A percentile compares a stretch with the other conserved stretches of the same genome.
phyloP scores from a whole-genome alignment of 2,329 filamentous ascomycete genomes.

The Penicillium sp. region DNA sequence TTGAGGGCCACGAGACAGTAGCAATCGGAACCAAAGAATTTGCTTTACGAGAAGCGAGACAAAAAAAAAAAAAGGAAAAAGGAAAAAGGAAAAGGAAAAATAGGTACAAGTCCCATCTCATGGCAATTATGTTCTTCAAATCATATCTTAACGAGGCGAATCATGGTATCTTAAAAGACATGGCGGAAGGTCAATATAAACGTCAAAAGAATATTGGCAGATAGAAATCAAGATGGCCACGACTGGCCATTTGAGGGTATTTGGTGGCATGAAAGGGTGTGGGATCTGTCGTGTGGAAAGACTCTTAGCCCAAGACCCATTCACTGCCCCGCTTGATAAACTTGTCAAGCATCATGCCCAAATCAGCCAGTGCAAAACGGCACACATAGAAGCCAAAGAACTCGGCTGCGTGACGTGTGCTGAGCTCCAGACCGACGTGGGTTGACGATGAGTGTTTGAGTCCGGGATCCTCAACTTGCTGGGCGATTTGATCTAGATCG shows the following conservation, averaged over 20 bases:
- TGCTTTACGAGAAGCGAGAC: constrained; percentile 4
- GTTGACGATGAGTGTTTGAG: constrained; percentile 89
- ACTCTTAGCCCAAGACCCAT: constrained; percentile 69
- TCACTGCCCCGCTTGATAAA: constrained; percentile 96
- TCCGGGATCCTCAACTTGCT: constrained; percentile 93
- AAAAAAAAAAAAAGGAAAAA: neutral
- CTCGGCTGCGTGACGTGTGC: constrained; percentile 88
- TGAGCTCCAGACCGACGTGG: constrained; percentile 91
- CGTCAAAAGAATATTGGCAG: constrained; percentile 21
- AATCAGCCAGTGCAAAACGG: constrained; percentile 86
- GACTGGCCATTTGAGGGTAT: neutral
- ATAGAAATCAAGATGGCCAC: constrained; percentile 1
- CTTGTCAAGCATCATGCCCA: constrained; percentile 86
- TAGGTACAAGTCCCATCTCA: constrained; percentile 13
- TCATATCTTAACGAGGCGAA: constrained; percentile 20
- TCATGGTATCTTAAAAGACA: constrained; percentile 29
- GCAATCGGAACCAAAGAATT: neutral
- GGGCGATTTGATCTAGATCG: constrained; percentile 80
- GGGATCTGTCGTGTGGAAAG: neutral
- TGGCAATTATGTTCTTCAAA: constrained; percentile 26
- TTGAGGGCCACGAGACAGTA: neutral
- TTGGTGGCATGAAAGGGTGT: neutral
- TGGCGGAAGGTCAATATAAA: constrained; percentile 18
- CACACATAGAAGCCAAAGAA: constrained; percentile 98
- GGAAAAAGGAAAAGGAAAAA: neutral